phyloP scores from a whole-genome alignment of 2,329 filamentous ascomycete species.

The Claviceps quebecensis region DNA sequence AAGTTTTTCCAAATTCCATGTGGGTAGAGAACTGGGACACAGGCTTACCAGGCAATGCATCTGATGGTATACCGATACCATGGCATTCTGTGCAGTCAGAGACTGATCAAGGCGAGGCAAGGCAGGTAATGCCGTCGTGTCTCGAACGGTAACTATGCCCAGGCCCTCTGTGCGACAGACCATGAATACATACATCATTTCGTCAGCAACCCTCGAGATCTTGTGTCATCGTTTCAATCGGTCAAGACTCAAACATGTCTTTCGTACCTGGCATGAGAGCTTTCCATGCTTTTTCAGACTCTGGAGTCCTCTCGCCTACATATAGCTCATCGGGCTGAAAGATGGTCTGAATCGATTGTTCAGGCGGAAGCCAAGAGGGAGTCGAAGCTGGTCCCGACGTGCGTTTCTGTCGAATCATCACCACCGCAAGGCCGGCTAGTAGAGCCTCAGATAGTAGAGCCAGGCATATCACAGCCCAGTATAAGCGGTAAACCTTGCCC shows the following conservation, averaged over 20 bases:
- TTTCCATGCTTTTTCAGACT: neutral
- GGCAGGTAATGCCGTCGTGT: neutral
- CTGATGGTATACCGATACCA: conserved; percentile 1
- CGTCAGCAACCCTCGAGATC: neutral
- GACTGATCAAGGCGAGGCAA: neutral
- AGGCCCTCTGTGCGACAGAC: neutral
- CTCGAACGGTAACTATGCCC: neutral
- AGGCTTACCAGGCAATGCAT: conserved; percentile 1
- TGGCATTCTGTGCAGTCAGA: neutral
- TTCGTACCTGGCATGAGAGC: conserved; percentile 1
- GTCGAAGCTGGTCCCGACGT: neutral
- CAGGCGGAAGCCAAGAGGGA: neutral
- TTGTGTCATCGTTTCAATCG: neutral
- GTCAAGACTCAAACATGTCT: too few species aligned
- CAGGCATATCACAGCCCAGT: neutral
- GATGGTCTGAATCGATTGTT: neutral
- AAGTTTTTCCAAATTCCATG: too few species aligned
- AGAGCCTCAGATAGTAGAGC: neutral
- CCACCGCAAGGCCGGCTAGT: neutral
- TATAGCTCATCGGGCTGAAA: neutral
- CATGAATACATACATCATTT: too few species aligned
- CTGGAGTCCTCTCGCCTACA: neutral
- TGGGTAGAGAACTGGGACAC: too few species aligned
- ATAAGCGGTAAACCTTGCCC: neutral
- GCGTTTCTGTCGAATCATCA: neutral